Conservation (phyloP, 495 filamentous ascomycete genomes). For the Penicillium fimorum region DNA sequence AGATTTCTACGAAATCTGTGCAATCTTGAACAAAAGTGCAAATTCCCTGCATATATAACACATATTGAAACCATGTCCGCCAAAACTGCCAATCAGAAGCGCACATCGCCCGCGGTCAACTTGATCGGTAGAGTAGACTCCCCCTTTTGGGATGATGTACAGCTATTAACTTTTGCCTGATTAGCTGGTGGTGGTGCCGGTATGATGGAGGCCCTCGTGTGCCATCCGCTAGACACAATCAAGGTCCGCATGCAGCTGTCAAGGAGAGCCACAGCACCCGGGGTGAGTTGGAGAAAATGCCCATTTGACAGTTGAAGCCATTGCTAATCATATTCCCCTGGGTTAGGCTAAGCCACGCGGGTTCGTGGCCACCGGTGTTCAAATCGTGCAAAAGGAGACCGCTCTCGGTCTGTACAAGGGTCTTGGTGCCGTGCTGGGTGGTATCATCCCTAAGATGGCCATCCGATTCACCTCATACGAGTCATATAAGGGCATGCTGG, state of each 20-base stretch:
- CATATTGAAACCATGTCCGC: conserved; percentile 56
- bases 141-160: conserved; percentile 1
- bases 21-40: conserved; percentile 6
- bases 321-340: conserved; percentile 20
- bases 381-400: conserved; percentile 88
- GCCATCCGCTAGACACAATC: conserved; percentile 97
- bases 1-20: conserved; percentile 4
- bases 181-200: conserved; percentile 95
- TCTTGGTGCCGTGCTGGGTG: conserved; percentile 89
- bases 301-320: background rate
- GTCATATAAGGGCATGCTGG: conserved; percentile 82
- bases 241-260: conserved; percentile 99
- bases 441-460: conserved; percentile 99
- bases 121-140: conserved; percentile 68
- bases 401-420: conserved; percentile 95
- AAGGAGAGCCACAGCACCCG: conserved; percentile 74
- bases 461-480: conserved; percentile 99
- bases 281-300: conserved; percentile 50
- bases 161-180: conserved; percentile 24
- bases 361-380: conserved; percentile 80
- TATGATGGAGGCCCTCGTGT: conserved; percentile 98
- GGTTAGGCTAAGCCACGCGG: conserved; percentile 71
- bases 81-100: conserved; percentile 65
- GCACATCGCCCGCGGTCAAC: conserved; percentile 84
- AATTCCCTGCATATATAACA: conserved; percentile 12